Conservation (phyloP, 75 land plant genomes). For the Cunninghamia lanceolata region DNA sequence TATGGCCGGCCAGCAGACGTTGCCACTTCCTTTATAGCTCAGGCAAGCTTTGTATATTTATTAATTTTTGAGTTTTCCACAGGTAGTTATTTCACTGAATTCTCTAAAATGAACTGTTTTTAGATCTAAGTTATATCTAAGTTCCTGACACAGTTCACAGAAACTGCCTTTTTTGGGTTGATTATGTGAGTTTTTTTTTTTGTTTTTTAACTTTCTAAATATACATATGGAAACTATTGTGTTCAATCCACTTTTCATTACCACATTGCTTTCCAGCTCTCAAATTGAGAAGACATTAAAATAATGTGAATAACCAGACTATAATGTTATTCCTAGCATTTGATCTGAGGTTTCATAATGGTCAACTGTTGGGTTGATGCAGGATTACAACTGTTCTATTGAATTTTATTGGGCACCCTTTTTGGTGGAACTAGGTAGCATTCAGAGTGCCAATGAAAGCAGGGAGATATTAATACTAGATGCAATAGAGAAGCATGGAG, state of each 20-base stretch:
- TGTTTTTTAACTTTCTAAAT: too few relatives aligned
- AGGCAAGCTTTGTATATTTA: not conserved
- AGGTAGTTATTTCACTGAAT: not conserved
- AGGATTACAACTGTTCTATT: conserved; percentile 48
- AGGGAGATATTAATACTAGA: conserved; percentile 30
- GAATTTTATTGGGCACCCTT: conserved; percentile 61
- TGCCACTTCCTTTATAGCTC: not conserved
- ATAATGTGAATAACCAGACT: too few relatives aligned
- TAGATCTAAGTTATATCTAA: too few relatives aligned
- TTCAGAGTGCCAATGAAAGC: not conserved
- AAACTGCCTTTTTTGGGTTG: too few relatives aligned
- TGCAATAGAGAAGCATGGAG: conserved; percentile 12
- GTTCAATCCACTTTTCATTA: too few relatives aligned
- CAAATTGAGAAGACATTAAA: too few relatives aligned
- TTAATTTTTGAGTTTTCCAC: too few relatives aligned
- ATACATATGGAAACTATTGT: too few relatives aligned
- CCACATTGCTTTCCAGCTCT: too few relatives aligned
- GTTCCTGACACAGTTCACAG: too few relatives aligned
- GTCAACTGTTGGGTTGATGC: not conserved
- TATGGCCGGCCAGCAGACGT: not conserved
- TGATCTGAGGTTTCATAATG: not conserved
- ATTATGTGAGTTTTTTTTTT: too few relatives aligned
- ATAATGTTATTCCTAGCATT: too few relatives aligned
- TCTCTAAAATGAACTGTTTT: not conserved
- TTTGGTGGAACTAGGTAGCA: conserved; percentile 31